These are phyloP conservation scores for Basipetospora chlamydospora DNA, from an alignment of 2,329 filamentous ascomycete genomes.

Conservation along the genomic window DNA sequence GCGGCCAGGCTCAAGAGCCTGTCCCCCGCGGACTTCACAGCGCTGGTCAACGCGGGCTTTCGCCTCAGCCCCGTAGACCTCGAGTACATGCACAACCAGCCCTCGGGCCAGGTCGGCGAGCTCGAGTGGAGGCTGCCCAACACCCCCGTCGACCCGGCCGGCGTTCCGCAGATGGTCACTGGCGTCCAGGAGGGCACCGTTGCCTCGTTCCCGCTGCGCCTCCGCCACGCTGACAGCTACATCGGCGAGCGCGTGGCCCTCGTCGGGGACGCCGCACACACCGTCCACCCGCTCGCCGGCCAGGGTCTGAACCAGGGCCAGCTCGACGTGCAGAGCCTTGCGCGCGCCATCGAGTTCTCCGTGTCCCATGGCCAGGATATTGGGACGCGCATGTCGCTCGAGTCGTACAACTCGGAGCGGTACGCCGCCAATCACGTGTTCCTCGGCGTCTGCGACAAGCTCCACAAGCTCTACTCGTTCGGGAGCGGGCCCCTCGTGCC, in stretches of 20 bases:
- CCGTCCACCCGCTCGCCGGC: constrained; percentile 83
- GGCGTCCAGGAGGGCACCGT: constrained; percentile 65
- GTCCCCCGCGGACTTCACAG: constrained; percentile 55
- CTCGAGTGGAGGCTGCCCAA: constrained; percentile 70
- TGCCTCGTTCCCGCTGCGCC: constrained; percentile 79
- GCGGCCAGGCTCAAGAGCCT: constrained; percentile 70
- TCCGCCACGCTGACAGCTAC: constrained; percentile 91
- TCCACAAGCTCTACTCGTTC: constrained; percentile 84
- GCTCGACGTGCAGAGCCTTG: constrained; percentile 70
- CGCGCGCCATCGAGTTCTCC: constrained; percentile 58
- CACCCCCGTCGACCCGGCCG: constrained; percentile 37
- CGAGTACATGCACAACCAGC: constrained; percentile 60
- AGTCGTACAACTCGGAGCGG: constrained; percentile 66
- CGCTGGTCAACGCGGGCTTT: constrained; percentile 90
- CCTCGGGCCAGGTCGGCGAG: constrained; percentile 52
- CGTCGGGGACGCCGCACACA: constrained; percentile 89
- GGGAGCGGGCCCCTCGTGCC: constrained; percentile 67
- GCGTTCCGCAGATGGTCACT: constrained; percentile 50
- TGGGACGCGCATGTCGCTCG: constrained; percentile 62
- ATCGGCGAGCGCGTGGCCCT: constrained; percentile 80
- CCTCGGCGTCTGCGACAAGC: constrained; percentile 70
- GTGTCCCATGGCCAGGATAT: constrained; percentile 78
- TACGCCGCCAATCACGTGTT: constrained; percentile 72
- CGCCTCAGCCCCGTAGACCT: constrained; percentile 67
- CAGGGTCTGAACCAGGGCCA: constrained; percentile 92